Conservation (phyloP, 2,329 filamentous ascomycete genomes). For the Zymoseptoria passerinii region DNA sequence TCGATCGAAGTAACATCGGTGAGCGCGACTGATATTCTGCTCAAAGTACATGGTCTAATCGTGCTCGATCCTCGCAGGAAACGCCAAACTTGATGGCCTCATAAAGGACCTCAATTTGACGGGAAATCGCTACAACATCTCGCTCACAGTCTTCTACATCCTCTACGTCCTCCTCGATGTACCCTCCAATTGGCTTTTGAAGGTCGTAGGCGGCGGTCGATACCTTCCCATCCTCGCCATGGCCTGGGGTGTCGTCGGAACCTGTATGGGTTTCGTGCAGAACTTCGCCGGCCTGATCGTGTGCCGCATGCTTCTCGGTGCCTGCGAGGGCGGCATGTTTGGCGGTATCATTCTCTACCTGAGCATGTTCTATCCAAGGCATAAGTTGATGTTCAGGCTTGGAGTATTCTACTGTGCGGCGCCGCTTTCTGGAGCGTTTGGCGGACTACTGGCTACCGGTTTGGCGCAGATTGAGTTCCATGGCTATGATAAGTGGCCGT, state of each 20-base stretch:
- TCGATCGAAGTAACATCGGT: constrained; percentile 34
- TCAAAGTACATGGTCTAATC: neutral
- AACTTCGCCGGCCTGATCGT: constrained; percentile 34
- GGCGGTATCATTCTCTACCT: constrained; percentile 37
- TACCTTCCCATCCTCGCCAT: constrained; percentile 35
- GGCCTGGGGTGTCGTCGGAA: constrained; percentile 34
- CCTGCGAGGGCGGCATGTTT: constrained; percentile 35
- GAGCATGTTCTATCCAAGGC: constrained; percentile 36
- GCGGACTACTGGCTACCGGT: constrained; percentile 37
- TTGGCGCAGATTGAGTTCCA: constrained; percentile 32
- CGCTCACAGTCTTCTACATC: constrained; percentile 40
- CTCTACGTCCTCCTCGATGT: constrained; percentile 37
- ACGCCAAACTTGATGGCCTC: constrained; percentile 37
- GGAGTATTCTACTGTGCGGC: constrained; percentile 30
- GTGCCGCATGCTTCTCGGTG: constrained; percentile 34
- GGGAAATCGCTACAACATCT: constrained; percentile 36
- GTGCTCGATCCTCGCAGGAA: constrained; percentile 25
- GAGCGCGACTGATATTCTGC: neutral
- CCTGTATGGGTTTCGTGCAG: constrained; percentile 36
- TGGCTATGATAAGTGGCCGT: constrained; percentile 34
- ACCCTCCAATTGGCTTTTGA: constrained; percentile 35
- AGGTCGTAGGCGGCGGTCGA: constrained; percentile 33
- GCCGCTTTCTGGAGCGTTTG: constrained; percentile 35
- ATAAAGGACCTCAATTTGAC: constrained; percentile 33
- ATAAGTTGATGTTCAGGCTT: constrained; percentile 35